phyloP scores from a whole-genome alignment of 2,329 filamentous ascomycete species.

The Botrytis galanthina region DNA sequence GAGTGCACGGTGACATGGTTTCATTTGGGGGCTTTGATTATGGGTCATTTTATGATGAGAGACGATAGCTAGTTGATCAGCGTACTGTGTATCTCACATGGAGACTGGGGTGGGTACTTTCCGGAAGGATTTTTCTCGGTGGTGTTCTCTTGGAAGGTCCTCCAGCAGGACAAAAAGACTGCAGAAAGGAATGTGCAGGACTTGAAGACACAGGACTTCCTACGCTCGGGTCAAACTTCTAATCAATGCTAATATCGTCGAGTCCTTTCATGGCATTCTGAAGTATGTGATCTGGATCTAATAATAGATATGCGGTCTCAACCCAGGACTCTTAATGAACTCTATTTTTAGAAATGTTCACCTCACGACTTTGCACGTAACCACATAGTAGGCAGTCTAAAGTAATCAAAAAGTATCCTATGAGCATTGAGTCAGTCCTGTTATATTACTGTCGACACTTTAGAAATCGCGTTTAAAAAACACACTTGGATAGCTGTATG shows the following conservation, averaged over 20 bases:
- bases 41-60: neutral
- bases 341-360: neutral
- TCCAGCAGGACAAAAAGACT: neutral
- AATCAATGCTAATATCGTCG: neutral
- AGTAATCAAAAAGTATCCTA: rapidly evolving
- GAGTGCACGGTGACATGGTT: neutral
- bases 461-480: neutral
- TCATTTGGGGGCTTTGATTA: neutral
- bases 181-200: neutral
- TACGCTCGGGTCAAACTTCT: no score
- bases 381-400: neutral
- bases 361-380: neutral
- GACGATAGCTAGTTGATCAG: no score
- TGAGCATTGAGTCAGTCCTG: neutral
- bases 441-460: neutral
- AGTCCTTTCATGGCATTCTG: no score
- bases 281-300: neutral
- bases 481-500: neutral
- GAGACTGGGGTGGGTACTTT: no score
- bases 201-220: neutral
- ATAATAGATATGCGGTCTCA: neutral
- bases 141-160: neutral
- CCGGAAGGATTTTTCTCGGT: neutral
- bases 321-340: neutral
- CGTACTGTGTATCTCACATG: neutral